phyloP scores from a whole-genome alignment of 106 monocot genomes.

The Dendrobium officinale region DNA sequence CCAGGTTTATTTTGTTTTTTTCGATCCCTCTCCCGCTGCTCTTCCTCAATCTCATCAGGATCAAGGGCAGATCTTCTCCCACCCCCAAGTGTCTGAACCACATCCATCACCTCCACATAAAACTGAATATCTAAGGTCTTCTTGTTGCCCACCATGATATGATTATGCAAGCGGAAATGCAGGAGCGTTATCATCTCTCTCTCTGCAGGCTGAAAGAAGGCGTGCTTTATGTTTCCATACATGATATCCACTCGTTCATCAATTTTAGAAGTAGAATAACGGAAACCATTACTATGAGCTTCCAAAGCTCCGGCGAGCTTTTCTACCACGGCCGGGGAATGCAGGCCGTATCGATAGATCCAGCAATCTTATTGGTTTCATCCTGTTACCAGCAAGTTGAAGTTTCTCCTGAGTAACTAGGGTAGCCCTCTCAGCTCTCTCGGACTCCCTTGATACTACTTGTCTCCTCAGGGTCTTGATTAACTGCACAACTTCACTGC shows the following conservation, averaged over 20 bases:
- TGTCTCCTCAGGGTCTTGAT: constrained; percentile 80
- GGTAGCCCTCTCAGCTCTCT: too few relatives aligned
- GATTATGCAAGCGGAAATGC: constrained; percentile 90
- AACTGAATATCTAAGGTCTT: constrained; percentile 96
- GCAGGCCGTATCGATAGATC: constrained; percentile 86
- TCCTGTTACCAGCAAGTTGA: too few relatives aligned
- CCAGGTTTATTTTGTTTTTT: constrained; percentile 93
- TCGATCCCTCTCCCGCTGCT: constrained; percentile 84
- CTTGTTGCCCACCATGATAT: constrained; percentile 96
- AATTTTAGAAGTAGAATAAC: constrained; percentile 71
- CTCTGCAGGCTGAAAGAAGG: constrained; percentile 97
- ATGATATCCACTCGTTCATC: constrained; percentile 86
- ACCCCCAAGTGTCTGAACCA: constrained; percentile 87
- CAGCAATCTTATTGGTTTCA: too few relatives aligned
- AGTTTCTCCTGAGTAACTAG: too few relatives aligned
- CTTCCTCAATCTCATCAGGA: constrained; percentile 95
- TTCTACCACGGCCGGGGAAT: constrained; percentile 83
- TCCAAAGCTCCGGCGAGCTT: constrained; percentile 75
- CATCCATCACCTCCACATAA: constrained; percentile 97
- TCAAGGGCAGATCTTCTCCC: constrained; percentile 74
- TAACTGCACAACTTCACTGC: constrained; percentile 82
- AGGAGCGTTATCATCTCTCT: constrained; percentile 94
- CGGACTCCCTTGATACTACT: too few relatives aligned
- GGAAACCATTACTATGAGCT: constrained; percentile 88
- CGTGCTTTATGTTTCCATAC: constrained; percentile 93